phyloP scores from a whole-genome alignment of 2,329 filamentous ascomycete genomes.

The Ophiosphaerella korrae region DNA sequence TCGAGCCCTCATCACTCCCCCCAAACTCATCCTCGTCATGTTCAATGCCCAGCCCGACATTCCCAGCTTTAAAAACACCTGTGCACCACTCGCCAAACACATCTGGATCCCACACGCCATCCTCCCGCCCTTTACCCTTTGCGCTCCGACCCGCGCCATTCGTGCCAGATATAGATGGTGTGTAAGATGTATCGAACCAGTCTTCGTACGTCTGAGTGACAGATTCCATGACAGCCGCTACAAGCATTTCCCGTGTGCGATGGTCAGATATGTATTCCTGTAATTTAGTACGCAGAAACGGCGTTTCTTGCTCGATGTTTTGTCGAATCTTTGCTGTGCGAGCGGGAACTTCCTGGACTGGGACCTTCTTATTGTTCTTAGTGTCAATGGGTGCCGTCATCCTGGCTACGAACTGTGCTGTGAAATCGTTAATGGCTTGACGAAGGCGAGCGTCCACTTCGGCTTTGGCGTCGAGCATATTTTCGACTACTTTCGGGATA shows the following conservation, averaged over 20 bases:
- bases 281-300: conserved; percentile 60
- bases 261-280: conserved; percentile 68
- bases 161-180: conserved; percentile 23
- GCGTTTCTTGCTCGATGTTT: conserved; percentile 63
- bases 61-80: conserved; percentile 62
- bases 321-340: conserved; percentile 55
- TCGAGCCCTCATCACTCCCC: conserved; percentile 35
- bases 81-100: conserved; percentile 68
- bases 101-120: conserved; percentile 68
- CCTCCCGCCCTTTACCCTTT: conserved; percentile 60
- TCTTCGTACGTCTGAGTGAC: conserved; percentile 67
- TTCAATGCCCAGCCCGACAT: conserved; percentile 41
- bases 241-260: conserved; percentile 69
- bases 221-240: conserved; percentile 68
- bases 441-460: conserved; percentile 68
- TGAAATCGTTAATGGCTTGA: conserved; percentile 69
- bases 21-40: conserved; percentile 21
- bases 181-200: conserved; percentile 63
- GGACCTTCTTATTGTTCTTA: conserved; percentile 30
- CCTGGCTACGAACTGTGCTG: conserved; percentile 60
- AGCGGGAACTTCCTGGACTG: conserved; percentile 31
- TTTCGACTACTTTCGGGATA: conserved; percentile 69
- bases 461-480: conserved; percentile 73
- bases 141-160: conserved; percentile 22
- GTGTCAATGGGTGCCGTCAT: conserved; percentile 58